Evolutionary conservation across 164 flowering plant genomes (phyloP), one percentile per base, ranked within the genome.

Genomic region (Dillenia turbinata): DNA sequence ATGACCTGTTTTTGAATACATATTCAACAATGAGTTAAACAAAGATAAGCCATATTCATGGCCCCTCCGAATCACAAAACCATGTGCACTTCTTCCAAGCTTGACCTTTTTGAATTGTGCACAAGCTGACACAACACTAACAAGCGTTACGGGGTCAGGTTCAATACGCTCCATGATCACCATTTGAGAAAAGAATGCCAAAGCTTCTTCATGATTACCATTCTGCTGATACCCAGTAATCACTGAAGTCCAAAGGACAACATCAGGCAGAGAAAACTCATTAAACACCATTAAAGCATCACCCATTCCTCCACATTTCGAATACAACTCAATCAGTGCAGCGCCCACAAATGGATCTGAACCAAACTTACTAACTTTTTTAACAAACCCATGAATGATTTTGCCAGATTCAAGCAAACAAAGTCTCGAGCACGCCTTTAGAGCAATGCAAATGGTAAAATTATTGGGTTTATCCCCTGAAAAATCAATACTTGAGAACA

Each of bases 241-340:
- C 76, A 86, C 62, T 2, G 82, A 75, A 46, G 89, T 84, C 92
- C 92, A 86, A 14, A 83, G 15, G 66, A 82, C 84, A 51, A 71
- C 74, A 65, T 84, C 87, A 0, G 87, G 87, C 24, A 51, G 12
- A 7, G 62, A 45, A 63, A 75, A 82, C 62, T 75, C 82, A 52
- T 71, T 56, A 68, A 86, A 86, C 17, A 81, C 82, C 24, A 69
- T 49, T 1, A 63, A 51, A 47, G 86, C 85, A 50, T 79, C 78
- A 33, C 44, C 75, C 76, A 81, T 72, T 49, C 63, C 44, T 26
- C 87, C 89, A 61, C 79, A 81, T 68, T 81, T 81, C 8, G 83
- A 69, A 24, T 86, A 86, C 47, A 84, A 14, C 8, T 78, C 79
- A 47, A 86, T 62, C 70, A 86, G 60, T 8, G 81, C 85, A 16